These are phyloP conservation scores for Monosporozyma aquatica DNA, from an alignment of 805 yeast genomes.

Conservation along the genomic window DNA sequence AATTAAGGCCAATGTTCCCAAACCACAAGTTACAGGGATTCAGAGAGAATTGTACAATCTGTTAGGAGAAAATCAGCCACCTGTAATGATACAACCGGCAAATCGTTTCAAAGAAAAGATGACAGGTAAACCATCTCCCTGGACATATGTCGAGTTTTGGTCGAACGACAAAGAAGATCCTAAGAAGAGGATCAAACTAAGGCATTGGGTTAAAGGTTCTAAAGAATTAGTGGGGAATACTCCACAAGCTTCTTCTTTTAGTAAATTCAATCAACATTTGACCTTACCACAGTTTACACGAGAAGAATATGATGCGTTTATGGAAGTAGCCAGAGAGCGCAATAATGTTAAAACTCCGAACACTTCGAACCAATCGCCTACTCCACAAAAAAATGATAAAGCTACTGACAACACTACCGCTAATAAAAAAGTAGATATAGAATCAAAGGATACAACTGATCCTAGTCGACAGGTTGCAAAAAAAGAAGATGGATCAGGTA, in stretches of 20 bases:
- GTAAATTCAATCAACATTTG: slow-evolving; percentile 59
- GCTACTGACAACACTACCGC: too few species aligned
- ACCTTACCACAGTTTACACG: slow-evolving; percentile 60
- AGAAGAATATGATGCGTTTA: slow-evolving; percentile 48
- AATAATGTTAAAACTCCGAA: background rate
- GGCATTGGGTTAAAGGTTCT: slow-evolving; percentile 84
- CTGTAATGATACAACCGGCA: slow-evolving; percentile 46
- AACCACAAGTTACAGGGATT: slow-evolving; percentile 50
- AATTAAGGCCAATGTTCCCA: slow-evolving; percentile 10
- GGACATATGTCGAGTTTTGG: slow-evolving; percentile 60
- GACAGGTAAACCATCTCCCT: slow-evolving; percentile 62
- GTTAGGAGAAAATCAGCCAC: slow-evolving; percentile 88
- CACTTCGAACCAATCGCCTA: too few species aligned
- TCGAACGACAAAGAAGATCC: slow-evolving; percentile 37
- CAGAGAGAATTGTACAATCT: slow-evolving; percentile 82
- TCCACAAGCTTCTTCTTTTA: slow-evolving; percentile 45
- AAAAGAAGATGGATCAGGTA: background rate
- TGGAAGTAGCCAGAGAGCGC: slow-evolving; percentile 32
- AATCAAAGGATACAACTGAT: background rate
- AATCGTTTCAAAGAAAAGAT: slow-evolving; percentile 55
- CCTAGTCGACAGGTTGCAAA: background rate
- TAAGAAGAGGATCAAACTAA: slow-evolving; percentile 43
- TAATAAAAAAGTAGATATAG: too few species aligned
- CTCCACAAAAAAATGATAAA: background rate
- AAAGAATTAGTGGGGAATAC: slow-evolving; percentile 33